Percentiles rank a stretch among this genome's conserved stretches.
phyloP scores from a whole-genome alignment of 176 grass and related monocot species.

The Chrysopogon serrulatus region DNA sequence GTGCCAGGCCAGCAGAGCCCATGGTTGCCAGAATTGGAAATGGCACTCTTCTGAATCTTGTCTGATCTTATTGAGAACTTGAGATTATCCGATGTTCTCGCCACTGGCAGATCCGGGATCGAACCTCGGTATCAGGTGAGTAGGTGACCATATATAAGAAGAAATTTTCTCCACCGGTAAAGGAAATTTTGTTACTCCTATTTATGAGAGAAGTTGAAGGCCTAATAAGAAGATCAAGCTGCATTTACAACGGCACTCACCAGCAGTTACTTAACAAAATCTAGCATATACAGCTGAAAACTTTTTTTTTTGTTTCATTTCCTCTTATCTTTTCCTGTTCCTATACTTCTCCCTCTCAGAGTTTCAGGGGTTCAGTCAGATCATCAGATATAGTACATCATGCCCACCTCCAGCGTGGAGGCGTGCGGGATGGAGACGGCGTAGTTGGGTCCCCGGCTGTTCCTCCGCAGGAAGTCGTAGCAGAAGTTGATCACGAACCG shows the following conservation, averaged over 20 bases:
- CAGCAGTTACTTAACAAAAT: constrained; percentile 13
- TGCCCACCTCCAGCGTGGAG: constrained; percentile 90
- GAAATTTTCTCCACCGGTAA: neutral
- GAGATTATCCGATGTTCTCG: neutral
- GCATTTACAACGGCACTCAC: constrained; percentile 38
- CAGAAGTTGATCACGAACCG: constrained; percentile 75
- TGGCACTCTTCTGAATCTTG: neutral
- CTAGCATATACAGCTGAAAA: constrained; percentile 43
- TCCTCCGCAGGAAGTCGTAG: constrained; percentile 88
- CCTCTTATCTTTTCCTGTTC: neutral
- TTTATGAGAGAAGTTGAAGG: neutral
- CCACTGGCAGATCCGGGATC: neutral
- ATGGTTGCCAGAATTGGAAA: neutral
- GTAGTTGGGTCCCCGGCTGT: constrained; percentile 76
- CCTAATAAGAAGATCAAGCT: constrained; percentile 16
- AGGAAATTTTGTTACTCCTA: neutral
- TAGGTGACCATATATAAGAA: neutral
- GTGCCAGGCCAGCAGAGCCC: constrained; percentile 12
- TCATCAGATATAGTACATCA: constrained; percentile 75
- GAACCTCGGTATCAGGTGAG: neutral
- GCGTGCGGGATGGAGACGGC: constrained; percentile 76
- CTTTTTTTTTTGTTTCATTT: constrained; percentile 3
- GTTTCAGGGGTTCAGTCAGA: constrained; percentile 8
- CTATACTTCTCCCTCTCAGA: neutral
- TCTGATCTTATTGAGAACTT: neutral